phyloP scores from a whole-genome alignment of 2,329 filamentous ascomycete genomes.

The Arthrobotrys pseudoclavata region DNA sequence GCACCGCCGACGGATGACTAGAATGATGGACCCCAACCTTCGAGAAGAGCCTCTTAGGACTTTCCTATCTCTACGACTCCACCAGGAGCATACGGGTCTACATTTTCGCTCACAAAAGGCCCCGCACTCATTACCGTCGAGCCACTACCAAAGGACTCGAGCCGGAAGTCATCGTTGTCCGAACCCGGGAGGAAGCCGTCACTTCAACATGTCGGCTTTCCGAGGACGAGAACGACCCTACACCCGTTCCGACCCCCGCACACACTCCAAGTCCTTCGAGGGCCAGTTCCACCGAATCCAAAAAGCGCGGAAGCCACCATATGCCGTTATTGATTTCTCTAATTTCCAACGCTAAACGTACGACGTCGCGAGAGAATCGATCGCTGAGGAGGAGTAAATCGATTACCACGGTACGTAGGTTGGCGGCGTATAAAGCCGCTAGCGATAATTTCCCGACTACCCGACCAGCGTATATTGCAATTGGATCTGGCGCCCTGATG shows the following conservation, averaged over 20 bases:
- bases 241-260: slow-evolving; percentile 10
- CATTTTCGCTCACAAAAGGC: slow-evolving; percentile 21
- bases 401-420: slow-evolving; percentile 15
- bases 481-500: slow-evolving; percentile 47
- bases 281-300: slow-evolving; percentile 19
- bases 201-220: slow-evolving; percentile 49
- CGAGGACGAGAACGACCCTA: not conserved
- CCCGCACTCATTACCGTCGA: slow-evolving; percentile 10
- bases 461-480: slow-evolving; percentile 47
- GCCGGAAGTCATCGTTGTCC: slow-evolving; percentile 38
- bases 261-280: slow-evolving; percentile 12
- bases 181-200: slow-evolving; percentile 35
- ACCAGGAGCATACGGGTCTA: slow-evolving; percentile 39
- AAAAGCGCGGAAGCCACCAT: slow-evolving; percentile 5
- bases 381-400: slow-evolving; percentile 20
- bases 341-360: slow-evolving; percentile 17
- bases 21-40: slow-evolving; percentile 1
- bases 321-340: slow-evolving; percentile 32
- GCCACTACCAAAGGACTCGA: slow-evolving; percentile 10
- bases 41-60: slow-evolving; percentile 22
- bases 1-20: not conserved
- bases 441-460: slow-evolving; percentile 49
- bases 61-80: slow-evolving; percentile 47
- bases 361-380: slow-evolving; percentile 15
- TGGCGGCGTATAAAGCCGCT: slow-evolving; percentile 49